Evolutionary conservation across 805 yeast species (phyloP), one percentile per base, ranked within the genome.

Genomic region (Schizosaccharomyces octosporus): DNA sequence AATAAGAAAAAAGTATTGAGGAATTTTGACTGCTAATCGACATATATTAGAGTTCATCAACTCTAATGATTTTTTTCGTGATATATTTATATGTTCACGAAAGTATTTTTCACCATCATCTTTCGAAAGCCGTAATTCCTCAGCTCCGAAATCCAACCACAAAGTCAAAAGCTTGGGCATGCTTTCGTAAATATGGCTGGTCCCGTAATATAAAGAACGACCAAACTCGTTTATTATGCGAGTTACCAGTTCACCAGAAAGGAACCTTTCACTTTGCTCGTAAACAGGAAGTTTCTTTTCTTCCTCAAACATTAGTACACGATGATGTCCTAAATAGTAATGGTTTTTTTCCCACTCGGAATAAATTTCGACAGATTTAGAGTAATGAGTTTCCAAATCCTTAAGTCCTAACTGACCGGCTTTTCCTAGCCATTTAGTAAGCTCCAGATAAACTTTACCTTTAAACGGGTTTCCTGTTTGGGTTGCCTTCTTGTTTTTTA

Each of bases 371-470:
- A 79, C 76, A 0, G 90, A 82, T 3, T 78, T 74, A 32, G 72
- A 73, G 66, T 87, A 93, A 64, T 86, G 86, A 36, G 77, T 77
- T 24, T 84, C 78, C 48, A 93, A 84, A 43, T 81, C 82, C 17
- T 77, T 78, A 7, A 94, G 81, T 7, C 87, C 82, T 41, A 88
- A 83, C 68, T 86, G 89, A 60, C 87, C 89, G 0, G 96, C 85
- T 43, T 75, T 75, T 67, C 88, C 95, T 19, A 88, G 73, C 97
- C 97, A 93, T 64, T 82, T 80, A 0, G 96, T 86, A 68, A 86
- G 86, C 63, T 83, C 82, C 59, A 89, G 72, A 17, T 19, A 24
- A 21, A 29, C 57, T 51, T 51, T 51, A 19, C 57, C 57, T 27
- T 51, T 51, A n/a, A 51, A n/a, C 4, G 36, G 36, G 32, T 29